Evolutionary conservation across 179 eudicot species (phyloP), one percentile per base, ranked within the genome.

Genomic region (Silene coronaria): DNA sequence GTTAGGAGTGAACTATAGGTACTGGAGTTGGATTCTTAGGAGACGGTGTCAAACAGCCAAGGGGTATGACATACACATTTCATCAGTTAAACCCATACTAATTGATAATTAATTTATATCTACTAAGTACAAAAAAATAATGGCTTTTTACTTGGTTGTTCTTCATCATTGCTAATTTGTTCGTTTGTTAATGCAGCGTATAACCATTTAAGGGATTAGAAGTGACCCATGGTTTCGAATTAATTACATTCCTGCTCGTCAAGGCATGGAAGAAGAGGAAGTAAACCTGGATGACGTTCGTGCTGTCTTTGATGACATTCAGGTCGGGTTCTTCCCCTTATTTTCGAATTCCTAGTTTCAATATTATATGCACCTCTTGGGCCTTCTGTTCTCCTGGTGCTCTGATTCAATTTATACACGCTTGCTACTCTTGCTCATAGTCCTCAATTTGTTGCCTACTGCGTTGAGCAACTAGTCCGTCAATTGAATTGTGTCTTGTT

Each of bases 301-400:
- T 84, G 97, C 92, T 75, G 97, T 91, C 75, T 95, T 92, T 77
- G 93, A 91, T 80, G 97, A 91, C 82, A 91, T 92, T 65, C 91
- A 95, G 99, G 99, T 95, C 51, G 67, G 72, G n/a, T 17, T 72
- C 10, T 42, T 38, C 34, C 34, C 46, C 74, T 67, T 42, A 42
- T 53, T 53, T 16, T 53, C 21, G 60, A 27, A 16, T 66, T 32
- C 72, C 16, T 19, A 21, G 42, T 32, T 34, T 69, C 22, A 4
- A 45, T 32, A 67, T 22, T 30, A 45, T 42, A 67, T 57, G 59
- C 13, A 17, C 17, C 4, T 34, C 58, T 13, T 4, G 34, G 60
- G 57, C 3, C 32, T 28, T 59, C 51, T 62, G 19, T n/a, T n/a
- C 70, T 21, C 16, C 38, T 24, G 11, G 21, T 24, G 13, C 30